Base-by-base conservation (phyloP, 371 early-diverging fungal genomes). In the Mucor saturninus region DNA sequence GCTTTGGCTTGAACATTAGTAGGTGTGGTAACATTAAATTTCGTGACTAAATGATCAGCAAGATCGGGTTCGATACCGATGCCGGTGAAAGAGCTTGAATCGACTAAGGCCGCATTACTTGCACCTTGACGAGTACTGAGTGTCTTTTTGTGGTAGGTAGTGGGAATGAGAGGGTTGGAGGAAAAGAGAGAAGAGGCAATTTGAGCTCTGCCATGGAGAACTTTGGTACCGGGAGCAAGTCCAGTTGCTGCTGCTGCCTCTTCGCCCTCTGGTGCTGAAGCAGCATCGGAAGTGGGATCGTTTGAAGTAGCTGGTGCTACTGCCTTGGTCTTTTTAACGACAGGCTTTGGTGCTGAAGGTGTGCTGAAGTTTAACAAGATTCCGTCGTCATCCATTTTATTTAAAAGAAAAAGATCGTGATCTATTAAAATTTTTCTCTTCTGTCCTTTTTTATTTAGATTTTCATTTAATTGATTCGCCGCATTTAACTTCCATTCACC, bases 1-100 rank as follows among this genome's bases (percentile, higher is more conserved):
- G 91, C 86, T 32, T 86, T 84, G n/a, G 83, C 81, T 61, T 94
- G 94, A 52, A 94, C 89, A 50, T 76, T 76, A 7, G 94, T 92
- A 35, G 91, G 89, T 55, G 77, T 78, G 14, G 72, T 68, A 11
- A 95, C 87, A 2, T 76, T 71, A 67, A 94, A 76, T 37, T 93
- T 92, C 38, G 64, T 66, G 5, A 74, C 58, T 54, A 97, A 68
- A 57, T 91, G 88, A 29, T 69, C 59, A 7, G 81, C 75, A 15
- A 97, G 79, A 59, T 91, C 85, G 3, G 84, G 51, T 48, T 90
- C 79, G 31, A 97, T 71, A 9, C 95, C 95, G 6, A 95, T 83
- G 28, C 88, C 89, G 2, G 79, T 75, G 68, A 96, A 95, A 2
- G 88, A 74, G 48, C 85, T 73, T 8, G 73, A 71, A 58, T 85